Evolutionary conservation across 768 basidiomycete genomes (phyloP).

Genomic region (Tephrocybe rancida): DNA sequence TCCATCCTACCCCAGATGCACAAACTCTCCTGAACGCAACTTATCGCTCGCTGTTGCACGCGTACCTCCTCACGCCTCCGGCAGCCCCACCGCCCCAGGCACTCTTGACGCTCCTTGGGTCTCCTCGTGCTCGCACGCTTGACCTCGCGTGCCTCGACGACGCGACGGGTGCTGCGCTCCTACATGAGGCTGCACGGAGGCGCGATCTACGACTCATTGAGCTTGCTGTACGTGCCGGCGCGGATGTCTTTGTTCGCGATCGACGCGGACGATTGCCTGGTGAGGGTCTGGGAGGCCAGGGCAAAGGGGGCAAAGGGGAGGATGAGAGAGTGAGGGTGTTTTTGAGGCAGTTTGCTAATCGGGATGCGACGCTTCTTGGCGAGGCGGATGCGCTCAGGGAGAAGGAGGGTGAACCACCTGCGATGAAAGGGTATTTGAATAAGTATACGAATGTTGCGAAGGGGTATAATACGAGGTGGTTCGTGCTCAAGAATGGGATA

Average conservation of each 20-base stretch:
- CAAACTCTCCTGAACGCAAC: slow-evolving; percentile 74
- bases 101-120: slow-evolving; percentile 62
- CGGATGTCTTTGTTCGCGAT: slow-evolving; percentile 88
- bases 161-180: slow-evolving; percentile 70
- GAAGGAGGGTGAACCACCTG: slow-evolving; percentile 49
- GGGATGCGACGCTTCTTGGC: slow-evolving; percentile 71
- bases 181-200: slow-evolving; percentile 86
- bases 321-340: slow-evolving; percentile 85
- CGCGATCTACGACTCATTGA: slow-evolving; percentile 83
- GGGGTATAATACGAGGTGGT: slow-evolving; percentile 91
- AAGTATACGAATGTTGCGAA: slow-evolving; percentile 94
- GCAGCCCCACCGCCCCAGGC: slow-evolving; percentile 39
- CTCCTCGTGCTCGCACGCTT: slow-evolving; percentile 68
- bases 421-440: slow-evolving; percentile 77
- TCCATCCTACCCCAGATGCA: no score
- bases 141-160: slow-evolving; percentile 84
- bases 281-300: slow-evolving; percentile 43
- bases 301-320: slow-evolving; percentile 48
- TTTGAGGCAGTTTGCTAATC: slow-evolving; percentile 82
- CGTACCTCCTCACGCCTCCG: slow-evolving; percentile 68
- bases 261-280: slow-evolving; percentile 67
- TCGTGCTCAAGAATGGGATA: slow-evolving; percentile 83
- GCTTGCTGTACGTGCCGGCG: slow-evolving; percentile 82
- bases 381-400: slow-evolving; percentile 20
- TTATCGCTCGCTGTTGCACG: slow-evolving; percentile 71